Evolutionary conservation across 2,329 filamentous ascomycete genomes (phyloP), one percentile per base, ranked within the genome.

Genomic region (Diaporthe australafricana): DNA sequence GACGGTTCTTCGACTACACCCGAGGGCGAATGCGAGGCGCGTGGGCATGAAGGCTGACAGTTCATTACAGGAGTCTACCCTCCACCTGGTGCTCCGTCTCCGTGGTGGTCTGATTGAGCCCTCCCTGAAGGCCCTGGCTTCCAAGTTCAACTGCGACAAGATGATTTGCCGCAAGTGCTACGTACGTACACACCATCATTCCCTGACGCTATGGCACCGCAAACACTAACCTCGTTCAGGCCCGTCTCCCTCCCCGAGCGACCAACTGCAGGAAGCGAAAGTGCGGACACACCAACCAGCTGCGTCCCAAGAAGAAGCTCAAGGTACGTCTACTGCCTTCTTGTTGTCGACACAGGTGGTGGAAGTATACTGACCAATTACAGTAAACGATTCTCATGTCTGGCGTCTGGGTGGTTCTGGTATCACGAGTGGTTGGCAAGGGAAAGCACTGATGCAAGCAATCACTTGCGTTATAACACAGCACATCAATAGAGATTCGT

Each of bases 91-190:
- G 84, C 95, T 98, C 87, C 95, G 96, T 89, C 95, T 98, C 81
- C 95, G 96, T 90, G 96, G 96, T 90, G 96, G 96, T 90, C 96
- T 98, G 90, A 98, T 98, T 83, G 96, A 98, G 91, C 96, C 96
- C 81, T 98, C 95, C 82, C 92, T 98, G 82, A 98, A 98, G 93
- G 96, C 94, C 79, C 92, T 98, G 77, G 96, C 96, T 84, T 95
- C 93, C 90, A 98, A 98, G 91, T 98, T 97, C 92, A 98, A 99
- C 93, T 98, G 96, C 93, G 96, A 98, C 80, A 98, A 98, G 93
- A 96, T 96, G 93, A 98, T 98, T 88, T 98, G 96, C 94, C 96
- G 96, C 91, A 98, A 99, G 94, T 99, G 96, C 93, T 98, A 98
- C 88, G 94, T 96, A 92, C 81, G 93, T 92, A 72, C 1, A 57